phyloP scores from a whole-genome alignment of 139 green algal genomes.

The Chlamydomonas sphaeroides region DNA sequence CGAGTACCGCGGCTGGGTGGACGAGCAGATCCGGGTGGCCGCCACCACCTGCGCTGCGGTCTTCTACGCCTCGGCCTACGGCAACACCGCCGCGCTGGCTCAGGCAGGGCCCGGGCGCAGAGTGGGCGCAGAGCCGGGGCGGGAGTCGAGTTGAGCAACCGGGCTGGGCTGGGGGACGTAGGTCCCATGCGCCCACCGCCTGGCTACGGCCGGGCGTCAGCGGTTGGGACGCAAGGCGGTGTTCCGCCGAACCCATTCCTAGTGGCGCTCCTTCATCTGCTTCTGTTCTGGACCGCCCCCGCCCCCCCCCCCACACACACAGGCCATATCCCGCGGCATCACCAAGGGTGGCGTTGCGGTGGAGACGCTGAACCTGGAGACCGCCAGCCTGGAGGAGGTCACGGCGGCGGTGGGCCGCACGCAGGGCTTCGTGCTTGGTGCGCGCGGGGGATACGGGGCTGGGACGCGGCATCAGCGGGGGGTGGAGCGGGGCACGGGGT shows the following conservation, averaged over 20 bases:
- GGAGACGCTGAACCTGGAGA: slow-evolving; percentile 94
- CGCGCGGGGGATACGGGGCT: not conserved
- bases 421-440: slow-evolving; percentile 90
- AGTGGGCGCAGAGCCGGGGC: too few relatives aligned
- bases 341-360: slow-evolving; percentile 89
- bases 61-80: slow-evolving; percentile 95
- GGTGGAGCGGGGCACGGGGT: not conserved
- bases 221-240: too few relatives aligned
- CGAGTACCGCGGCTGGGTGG: slow-evolving; percentile 38
- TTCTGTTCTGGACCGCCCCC: too few relatives aligned
- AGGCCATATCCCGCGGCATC: slow-evolving; percentile 85
- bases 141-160: too few relatives aligned
- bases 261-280: too few relatives aligned
- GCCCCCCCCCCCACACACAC: not conserved
- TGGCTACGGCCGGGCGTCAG: too few relatives aligned
- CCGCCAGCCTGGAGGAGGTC: slow-evolving; percentile 74
- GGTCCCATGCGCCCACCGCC: too few relatives aligned
- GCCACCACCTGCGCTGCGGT: slow-evolving; percentile 73
- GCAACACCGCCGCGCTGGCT: slow-evolving; percentile 94
- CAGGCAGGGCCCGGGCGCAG: slow-evolving; percentile 71
- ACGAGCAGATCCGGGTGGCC: slow-evolving; percentile 45
- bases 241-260: too few relatives aligned
- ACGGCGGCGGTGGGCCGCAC: slow-evolving; percentile 60
- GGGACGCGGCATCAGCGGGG: not conserved
- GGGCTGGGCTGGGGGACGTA: too few relatives aligned